Base-by-base conservation (phyloP, 192 early-diverging fungal genomes). In the Globomyces pollinis-pini region DNA sequence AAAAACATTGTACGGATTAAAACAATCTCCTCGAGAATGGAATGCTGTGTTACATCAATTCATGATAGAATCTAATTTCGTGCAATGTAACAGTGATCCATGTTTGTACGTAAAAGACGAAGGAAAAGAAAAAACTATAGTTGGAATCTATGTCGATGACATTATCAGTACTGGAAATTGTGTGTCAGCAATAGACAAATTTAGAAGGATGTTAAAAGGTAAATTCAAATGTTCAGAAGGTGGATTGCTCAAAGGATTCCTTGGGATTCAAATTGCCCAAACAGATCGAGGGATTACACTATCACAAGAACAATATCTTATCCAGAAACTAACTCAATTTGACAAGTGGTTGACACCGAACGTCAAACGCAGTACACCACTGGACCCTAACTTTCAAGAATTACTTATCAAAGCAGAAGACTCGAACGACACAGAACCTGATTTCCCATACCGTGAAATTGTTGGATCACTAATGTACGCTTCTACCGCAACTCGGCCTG, bases 101-200 rank as follows among this genome's bases (percentile, higher is more conserved):
- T 7, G 42, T 3, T 5, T 74, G 16, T 71, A 64, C 45, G 57
- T 63, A 1, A 24, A 43, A 21, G 29, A 21, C 2, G 9, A 12
- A 21, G 49, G 41, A 1, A 21, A 13, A 1, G 16, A 21, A 18
- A 15, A 56, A 18, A 3, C 60, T 9, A 13, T 67, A 1, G 33
- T 73, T 29, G 51, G 34, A 20, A 52, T 74, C n/a, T 71, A 74
- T 59, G 72, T 70, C 5, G 72, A 71, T 39, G 67, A 73, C 55
- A 26, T 66, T 1, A 33, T 64, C 28, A 47, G 66, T 8, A 53
- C 41, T 52, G 52, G 62, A 16, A 58, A 15, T 49, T 12, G 18
- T 16, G 13, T 4, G 4, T 7, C 18, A 43, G 16, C 16, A n/a
- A 20, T 5, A 43, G 42, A 43, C 4, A 20, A n/a, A 9, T 43